Evolutionary conservation across 352 stramenopile species (phyloP), one percentile per base, ranked within the genome.

Genomic region (Chrysophaeum taylorii): DNA sequence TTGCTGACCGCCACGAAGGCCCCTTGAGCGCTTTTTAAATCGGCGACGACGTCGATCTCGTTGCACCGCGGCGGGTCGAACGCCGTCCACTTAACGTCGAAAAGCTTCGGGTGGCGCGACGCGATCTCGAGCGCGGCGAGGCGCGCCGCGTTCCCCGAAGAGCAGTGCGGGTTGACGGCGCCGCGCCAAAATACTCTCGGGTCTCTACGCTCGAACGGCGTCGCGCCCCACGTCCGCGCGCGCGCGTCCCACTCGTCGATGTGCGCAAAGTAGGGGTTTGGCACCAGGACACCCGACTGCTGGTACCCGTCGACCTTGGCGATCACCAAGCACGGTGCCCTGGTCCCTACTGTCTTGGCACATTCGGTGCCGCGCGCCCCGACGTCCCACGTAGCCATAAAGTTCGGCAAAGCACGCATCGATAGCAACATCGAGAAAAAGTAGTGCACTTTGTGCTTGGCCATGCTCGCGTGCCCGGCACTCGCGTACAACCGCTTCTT

Each of bases 371-470:
- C 57, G 2, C 14, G 15, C 33, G 57, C 57, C 33, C 31, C 57
- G 14, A n/a, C 14, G 57, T 66, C 57, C 57, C 57, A 66, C 1
- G 35, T n/a, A 1, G 57, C 57, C 18, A 33, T 36, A 35, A 66
- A 42, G 57, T 66, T 45, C 31, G 31, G 57, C 31, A 45, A 7
- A 1, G 33, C 12, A 31, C 1, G 2, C 33, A 66, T 16, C 2
- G 57, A 66, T 1, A 42, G 35, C 14, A 66, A 9, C 31, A n/a
- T 66, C 14, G 57, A 66, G 35, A 66, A 66, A 2, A 66, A 36
- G 57, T 66, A 66, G 57, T 66, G 57, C 31, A 36, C 9, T 36
- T 66, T 66, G 57, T 66, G 57, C 57, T 66, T 66, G 12, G n/a
- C 7, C 57, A 9, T n/a, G 31, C 1, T 14, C 12, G 14, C 12